Conservation (phyloP, 345 rosid genomes). For the Arabis alpina region DNA sequence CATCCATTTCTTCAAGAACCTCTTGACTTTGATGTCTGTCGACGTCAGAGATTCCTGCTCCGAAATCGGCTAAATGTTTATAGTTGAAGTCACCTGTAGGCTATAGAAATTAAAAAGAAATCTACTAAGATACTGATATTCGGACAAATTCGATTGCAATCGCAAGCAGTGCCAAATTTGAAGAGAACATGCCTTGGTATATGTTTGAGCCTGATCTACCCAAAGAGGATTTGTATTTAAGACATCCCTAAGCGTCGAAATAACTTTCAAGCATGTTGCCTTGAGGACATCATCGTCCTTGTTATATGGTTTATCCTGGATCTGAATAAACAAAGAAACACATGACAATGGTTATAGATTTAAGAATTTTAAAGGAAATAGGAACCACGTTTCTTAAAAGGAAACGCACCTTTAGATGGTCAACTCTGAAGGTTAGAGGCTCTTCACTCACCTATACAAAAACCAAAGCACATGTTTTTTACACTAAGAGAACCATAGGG, state of each 20-base stretch:
- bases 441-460: slow-evolving; percentile 68
- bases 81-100: slow-evolving; percentile 82
- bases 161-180: not conserved
- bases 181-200: slow-evolving; percentile 61
- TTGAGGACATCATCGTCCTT: slow-evolving; percentile 88
- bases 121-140: slow-evolving; percentile 13
- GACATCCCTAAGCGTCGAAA: slow-evolving; percentile 81
- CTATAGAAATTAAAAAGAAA: slow-evolving; percentile 47
- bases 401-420: slow-evolving; percentile 74
- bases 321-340: slow-evolving; percentile 19
- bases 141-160: not conserved
- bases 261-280: slow-evolving; percentile 84
- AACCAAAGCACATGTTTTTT: slow-evolving; percentile 30
- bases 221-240: slow-evolving; percentile 75
- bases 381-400: not conserved
- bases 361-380: not conserved
- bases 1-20: slow-evolving; percentile 95
- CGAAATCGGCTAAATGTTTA: slow-evolving; percentile 84
- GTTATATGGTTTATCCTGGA: slow-evolving; percentile 74
- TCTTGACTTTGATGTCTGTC: slow-evolving; percentile 71
- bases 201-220: slow-evolving; percentile 87
- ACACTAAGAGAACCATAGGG: slow-evolving; percentile 28
- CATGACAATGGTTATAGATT: not conserved
- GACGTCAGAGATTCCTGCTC: slow-evolving; percentile 90
- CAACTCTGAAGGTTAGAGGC: slow-evolving; percentile 85